These are phyloP conservation scores for Candida hungchunana DNA, from an alignment of 805 yeast species.

Conservation along the genomic window DNA sequence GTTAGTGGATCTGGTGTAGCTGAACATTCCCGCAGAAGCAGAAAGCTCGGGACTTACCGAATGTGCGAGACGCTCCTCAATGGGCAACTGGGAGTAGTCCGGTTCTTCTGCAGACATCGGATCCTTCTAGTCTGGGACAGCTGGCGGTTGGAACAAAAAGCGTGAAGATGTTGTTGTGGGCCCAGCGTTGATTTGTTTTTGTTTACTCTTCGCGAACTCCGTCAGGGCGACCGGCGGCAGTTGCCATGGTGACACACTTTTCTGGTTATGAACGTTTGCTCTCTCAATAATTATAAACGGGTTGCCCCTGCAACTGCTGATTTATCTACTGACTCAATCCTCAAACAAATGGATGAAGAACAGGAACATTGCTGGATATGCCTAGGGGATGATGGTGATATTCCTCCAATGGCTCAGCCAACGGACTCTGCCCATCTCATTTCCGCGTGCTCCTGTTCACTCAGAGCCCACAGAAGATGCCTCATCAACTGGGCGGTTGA, in stretches of 20 bases:
- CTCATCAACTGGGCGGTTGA: conserved; percentile 11
- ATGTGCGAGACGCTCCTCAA: conserved; percentile 37
- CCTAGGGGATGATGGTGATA: conserved; percentile 9
- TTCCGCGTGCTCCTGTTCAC: conserved; percentile 8
- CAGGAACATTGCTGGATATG: conserved; percentile 14
- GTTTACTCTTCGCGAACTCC: too few species aligned
- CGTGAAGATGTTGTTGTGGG: too few species aligned
- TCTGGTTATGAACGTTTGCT: too few species aligned
- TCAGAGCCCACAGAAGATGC: conserved; percentile 11
- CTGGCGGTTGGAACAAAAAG: too few species aligned
- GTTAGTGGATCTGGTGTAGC: conserved; percentile 5
- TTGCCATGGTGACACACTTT: too few species aligned
- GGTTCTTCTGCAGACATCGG: conserved; percentile 21
- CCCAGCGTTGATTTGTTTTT: too few species aligned
- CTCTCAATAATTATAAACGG: too few species aligned
- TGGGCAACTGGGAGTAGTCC: conserved; percentile 22
- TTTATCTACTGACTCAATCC: neutral
- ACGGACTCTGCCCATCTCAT: conserved; percentile 6
- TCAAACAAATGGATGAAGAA: conserved; percentile 1
- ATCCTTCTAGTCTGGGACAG: too few species aligned
- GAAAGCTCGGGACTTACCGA: conserved; percentile 37
- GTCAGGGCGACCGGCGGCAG: too few species aligned
- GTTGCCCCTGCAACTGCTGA: neutral
- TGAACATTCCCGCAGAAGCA: neutral
- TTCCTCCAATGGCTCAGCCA: conserved; percentile 5